Base-by-base conservation (phyloP, 106 monocot genomes). In the Dioscorea zingiberensis region DNA sequence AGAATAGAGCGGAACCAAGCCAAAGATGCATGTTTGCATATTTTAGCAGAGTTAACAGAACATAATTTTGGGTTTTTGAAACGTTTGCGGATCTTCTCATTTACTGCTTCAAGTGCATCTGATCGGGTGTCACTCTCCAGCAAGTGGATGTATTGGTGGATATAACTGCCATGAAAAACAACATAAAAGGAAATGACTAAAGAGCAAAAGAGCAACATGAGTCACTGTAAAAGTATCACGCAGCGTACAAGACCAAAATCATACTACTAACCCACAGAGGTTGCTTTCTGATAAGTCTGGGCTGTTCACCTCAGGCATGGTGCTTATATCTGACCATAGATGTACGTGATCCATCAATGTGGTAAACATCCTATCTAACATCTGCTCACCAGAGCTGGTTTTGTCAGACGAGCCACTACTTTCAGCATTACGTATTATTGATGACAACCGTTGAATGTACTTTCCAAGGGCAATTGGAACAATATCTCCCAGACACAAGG, bases 61-160 rank as follows among this genome's bases (percentile, higher is more conserved):
- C 93, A 81, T 55, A 98, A 62, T 80, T 98, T 98, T 47, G 98
- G 86, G 58, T 70, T 98, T 72, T 88, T 93, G 77, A 93, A 93
- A 28, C 92, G 88, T 71, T 93, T 93, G 21, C 98, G 78, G 18
- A 98, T 86, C 75, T 82, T 92, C 72, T 98, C 98, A 80, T 98
- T 89, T 55, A 98, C 73, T 62, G 66, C 83, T 80, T 98, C 98
- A 32, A 98, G 81, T 48, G 68, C 66, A 61, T 93, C 92, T 56
- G 89, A 53, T 51, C 80, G 78, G 15, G 71, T 44, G 54, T 83
- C 84, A 60, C 74, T 78, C 71, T 98, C 98, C 24, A 93, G 55
- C 54, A 74, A 71, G 60, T 80, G 79, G 25, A 98, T 98, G 68
- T 85, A 89, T 57, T 84, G 89, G 63, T 93, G 93, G 32, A 93